Base-by-base conservation (phyloP, 140 eudicot genomes). In the Cichorium intybus region DNA sequence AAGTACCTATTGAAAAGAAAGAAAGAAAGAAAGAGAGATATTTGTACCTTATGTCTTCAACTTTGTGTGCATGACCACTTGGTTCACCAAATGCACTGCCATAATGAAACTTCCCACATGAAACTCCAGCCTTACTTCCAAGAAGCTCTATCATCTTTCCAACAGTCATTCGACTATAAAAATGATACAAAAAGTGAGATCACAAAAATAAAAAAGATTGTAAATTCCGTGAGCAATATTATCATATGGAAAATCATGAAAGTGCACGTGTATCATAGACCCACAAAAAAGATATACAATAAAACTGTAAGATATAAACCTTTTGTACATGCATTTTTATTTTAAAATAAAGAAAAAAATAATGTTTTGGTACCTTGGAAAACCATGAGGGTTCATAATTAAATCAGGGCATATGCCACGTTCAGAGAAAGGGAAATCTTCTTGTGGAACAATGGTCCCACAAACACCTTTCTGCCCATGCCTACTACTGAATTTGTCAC, bases 391-490 rank as follows among this genome's bases (percentile, higher is more conserved):
- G 68, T 94, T 94, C 97, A 94, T 94, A 71, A 94, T 89, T 74
- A 94, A 66, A 86, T 94, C 99, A 12, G 99, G 99, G 73, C 99
- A 94, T 56, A 94, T 86, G 52, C 99, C 99, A 59, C 90, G 95
- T 64, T 94, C 99, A 18, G 97, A 82, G 69, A 94, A 94, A 68
- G 96, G 96, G 58, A 94, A 86, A 86, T 94, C 97, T 77, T 94
- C 97, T 77, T 94, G 99, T 69, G 86, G 99, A 59, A 94, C 69
- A 66, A 94, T 85, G 63, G 89, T 89, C 37, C 99, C 99, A 78
- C 99, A 94, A 67, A 94, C 99, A 64, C 99, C 99, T 80, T 94
- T 94, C 45, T 94, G 99, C 35, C 99, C 99, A 72, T 94, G 99
- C 45, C 99, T 77, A 64, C 99, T 89, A 71, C 99, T 94, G 51